Evolutionary conservation across 139 green algal genomes (phyloP).

Genomic region (Chlorella sp.): DNA sequence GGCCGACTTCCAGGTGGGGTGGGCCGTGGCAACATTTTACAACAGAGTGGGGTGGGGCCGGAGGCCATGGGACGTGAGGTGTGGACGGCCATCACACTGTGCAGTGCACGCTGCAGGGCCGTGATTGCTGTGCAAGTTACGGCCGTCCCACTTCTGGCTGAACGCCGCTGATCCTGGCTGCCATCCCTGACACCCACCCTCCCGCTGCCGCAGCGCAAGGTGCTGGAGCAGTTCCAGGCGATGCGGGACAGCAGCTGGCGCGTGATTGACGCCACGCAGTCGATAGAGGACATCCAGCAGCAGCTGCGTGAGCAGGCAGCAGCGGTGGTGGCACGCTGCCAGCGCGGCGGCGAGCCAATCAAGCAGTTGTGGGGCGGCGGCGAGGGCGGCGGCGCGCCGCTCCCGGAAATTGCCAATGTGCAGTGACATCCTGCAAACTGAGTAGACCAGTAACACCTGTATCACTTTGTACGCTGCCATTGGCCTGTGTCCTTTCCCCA

Average conservation of each 20-base stretch:
- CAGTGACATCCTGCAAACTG: background rate
- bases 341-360: constrained; percentile 8
- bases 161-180: no score
- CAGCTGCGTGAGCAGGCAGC: constrained; percentile 32
- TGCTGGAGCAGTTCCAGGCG: constrained; percentile 27
- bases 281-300: constrained; percentile 39
- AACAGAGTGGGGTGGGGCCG: no score
- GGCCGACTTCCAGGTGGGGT: constrained; percentile 68
- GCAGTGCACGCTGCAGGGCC: no score
- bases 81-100: no score
- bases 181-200: background rate
- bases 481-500: background rate
- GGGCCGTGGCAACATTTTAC: no score
- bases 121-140: no score
- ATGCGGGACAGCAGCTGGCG: constrained; percentile 33
- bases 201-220: constrained; percentile 1
- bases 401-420: background rate
- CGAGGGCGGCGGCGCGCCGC: background rate
- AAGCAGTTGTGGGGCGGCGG: constrained; percentile 18
- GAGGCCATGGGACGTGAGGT: no score
- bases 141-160: no score
- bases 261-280: constrained; percentile 28
- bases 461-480: background rate
- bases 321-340: constrained; percentile 21
- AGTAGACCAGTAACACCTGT: background rate